Evolutionary conservation across 257 asterid genomes (phyloP).

Genomic region (Capsicum chinense): DNA sequence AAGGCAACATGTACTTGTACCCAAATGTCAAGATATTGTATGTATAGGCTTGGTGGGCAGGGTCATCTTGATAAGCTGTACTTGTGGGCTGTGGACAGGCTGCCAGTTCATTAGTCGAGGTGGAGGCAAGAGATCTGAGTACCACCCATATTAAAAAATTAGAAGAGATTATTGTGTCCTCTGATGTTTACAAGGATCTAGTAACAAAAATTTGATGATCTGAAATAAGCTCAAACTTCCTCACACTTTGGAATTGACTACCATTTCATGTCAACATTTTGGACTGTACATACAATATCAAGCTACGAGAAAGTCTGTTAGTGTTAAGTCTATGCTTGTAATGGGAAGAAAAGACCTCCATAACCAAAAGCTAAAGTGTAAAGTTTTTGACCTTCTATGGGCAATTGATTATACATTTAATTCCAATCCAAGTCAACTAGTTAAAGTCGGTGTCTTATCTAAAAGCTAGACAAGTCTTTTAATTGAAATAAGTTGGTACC

Average conservation of each 20-base stretch:
- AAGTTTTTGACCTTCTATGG: not conserved
- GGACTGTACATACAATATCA: not conserved
- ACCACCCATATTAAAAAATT: not conserved
- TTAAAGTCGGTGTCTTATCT: not conserved
- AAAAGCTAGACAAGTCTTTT: not conserved
- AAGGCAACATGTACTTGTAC: not conserved
- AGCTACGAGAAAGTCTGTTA: not conserved
- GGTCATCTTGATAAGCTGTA: not conserved
- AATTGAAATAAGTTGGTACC: constrained; percentile 1
- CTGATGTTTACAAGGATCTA: not conserved
- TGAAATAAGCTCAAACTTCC: not conserved
- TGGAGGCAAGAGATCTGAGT: not conserved
- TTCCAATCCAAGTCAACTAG: not conserved
- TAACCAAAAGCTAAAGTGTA: not conserved
- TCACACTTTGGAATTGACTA: not conserved
- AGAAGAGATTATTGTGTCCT: constrained; percentile 11
- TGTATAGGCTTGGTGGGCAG: not conserved
- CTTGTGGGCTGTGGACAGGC: constrained; percentile 7
- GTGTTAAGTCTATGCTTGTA: not conserved
- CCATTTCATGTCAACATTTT: not conserved
- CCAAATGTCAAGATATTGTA: not conserved
- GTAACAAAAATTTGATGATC: not conserved
- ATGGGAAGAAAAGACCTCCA: constrained; percentile 10
- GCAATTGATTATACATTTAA: not conserved
- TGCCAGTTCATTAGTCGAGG: not conserved